phyloP scores from a whole-genome alignment of 805 yeast species.

The Saccharomycopsis sp. region DNA sequence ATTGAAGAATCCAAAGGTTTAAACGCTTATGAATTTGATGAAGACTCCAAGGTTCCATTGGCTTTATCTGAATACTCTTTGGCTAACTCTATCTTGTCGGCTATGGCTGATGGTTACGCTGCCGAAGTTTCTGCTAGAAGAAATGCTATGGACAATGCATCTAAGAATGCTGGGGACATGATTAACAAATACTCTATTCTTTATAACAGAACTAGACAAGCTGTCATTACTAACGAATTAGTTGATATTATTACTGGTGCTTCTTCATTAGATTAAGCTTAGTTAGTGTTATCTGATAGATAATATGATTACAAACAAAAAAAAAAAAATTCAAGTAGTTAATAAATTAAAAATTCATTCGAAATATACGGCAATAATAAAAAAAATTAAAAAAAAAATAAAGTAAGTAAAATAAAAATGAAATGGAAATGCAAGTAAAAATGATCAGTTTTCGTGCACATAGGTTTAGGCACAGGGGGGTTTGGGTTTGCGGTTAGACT shows the following conservation, averaged over 20 bases:
- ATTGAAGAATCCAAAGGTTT: slow-evolving; percentile 82
- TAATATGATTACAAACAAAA: background rate
- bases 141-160: slow-evolving; percentile 99
- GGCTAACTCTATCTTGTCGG: slow-evolving; percentile 83
- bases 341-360: background rate
- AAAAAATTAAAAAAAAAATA: background rate
- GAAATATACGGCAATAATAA: background rate
- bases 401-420: too few species aligned
- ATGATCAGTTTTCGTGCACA: background rate
- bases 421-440: background rate
- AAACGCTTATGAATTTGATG: slow-evolving; percentile 73
- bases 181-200: slow-evolving; percentile 91
- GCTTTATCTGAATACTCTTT: slow-evolving; percentile 80
- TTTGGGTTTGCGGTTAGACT: slow-evolving; percentile 5
- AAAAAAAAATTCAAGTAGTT: background rate
- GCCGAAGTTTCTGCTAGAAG: slow-evolving; percentile 98
- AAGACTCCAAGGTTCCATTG: slow-evolving; percentile 53
- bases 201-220: slow-evolving; percentile 99
- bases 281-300: too few species aligned
- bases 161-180: slow-evolving; percentile 99
- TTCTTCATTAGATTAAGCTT: slow-evolving; percentile 79
- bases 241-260: slow-evolving; percentile 99
- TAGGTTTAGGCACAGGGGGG: too few species aligned
- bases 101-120: slow-evolving; percentile 97
- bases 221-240: slow-evolving; percentile 97